Base-by-base conservation (phyloP, 176 grass and related monocot species). In the Chrysopogon serrulatus region DNA sequence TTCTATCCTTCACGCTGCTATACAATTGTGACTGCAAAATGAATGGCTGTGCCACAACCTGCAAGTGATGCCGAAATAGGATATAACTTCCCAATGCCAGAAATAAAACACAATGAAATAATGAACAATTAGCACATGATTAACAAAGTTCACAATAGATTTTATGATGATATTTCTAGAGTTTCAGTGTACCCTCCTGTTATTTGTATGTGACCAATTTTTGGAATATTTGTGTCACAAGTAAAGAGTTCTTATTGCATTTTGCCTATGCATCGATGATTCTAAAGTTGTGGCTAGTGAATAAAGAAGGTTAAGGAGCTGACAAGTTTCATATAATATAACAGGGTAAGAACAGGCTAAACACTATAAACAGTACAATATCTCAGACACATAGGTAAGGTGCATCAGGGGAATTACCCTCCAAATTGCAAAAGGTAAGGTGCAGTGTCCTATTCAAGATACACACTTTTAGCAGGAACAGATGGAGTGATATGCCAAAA, bases 1-100 rank as follows among this genome's bases (percentile, higher is more conserved):
- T 97, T 79, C 91, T 91, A 83, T 97, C 89, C 85, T 94, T 97
- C 68, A 97, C 82, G 1, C 91, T 97, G 66, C 94, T 97, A 74
- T 97, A 97, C 39, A 97, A 79, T 12, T 97, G 94, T 4, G 91
- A 97, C 34, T 88, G 87, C 32, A 97, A 76, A 86, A 97, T 91
- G 79, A 97, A 91, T 42, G 94, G 94, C 31, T 68, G 88, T 5
- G 69, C 73, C 19, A 78, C 51, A 85, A 92, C 80, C 93, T 95
- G 81, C 62, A 85, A 48, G 64, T 54, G 23, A 73, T 79, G 18
- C 53, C 6, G 75, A 64, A 83, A 74, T 9, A 74, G 24, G 24
- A 43, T 89, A 15, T 77, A 81, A 56, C 62, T 78, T 68, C 0
- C 26, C 60, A 80, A 16, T 71, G 23, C 7, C 10, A 47, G 5